phyloP scores from a whole-genome alignment of 371 early-diverging fungal species.

The Capillidium rhysosporum region DNA sequence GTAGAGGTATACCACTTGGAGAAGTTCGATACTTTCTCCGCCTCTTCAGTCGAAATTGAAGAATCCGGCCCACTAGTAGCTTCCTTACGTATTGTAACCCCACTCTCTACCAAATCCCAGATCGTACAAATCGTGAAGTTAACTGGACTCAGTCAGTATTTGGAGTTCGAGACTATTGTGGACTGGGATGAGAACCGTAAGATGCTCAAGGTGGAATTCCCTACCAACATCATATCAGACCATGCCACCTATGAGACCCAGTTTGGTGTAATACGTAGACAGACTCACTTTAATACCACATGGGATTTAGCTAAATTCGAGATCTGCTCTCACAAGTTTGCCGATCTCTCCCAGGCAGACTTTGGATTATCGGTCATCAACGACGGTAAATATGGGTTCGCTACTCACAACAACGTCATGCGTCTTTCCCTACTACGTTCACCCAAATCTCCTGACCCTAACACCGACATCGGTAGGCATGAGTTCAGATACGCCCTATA shows the following conservation, averaged over 20 bases:
- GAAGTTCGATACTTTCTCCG: conserved; percentile 25
- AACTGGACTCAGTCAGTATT: conserved; percentile 30
- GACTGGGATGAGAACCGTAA: conserved; percentile 85
- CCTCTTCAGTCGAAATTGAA: conserved; percentile 14
- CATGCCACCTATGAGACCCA: conserved; percentile 85
- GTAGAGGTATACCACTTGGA: conserved; percentile 81
- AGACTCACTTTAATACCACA: conserved; percentile 84
- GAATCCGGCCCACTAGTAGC: conserved; percentile 72
- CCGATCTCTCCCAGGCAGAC: conserved; percentile 78
- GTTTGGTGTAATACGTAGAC: conserved; percentile 76
- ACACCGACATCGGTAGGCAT: conserved; percentile 50
- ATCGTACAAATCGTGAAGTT: conserved; percentile 59
- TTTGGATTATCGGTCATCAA: conserved; percentile 88
- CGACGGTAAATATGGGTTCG: conserved; percentile 81
- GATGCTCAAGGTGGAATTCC: conserved; percentile 84
- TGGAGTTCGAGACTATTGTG: conserved; percentile 72
- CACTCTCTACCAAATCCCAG: conserved; percentile 36
- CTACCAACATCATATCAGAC: conserved; percentile 63
- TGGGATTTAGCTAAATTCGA: conserved; percentile 89
- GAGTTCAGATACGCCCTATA: conserved; percentile 75
- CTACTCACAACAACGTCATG: conserved; percentile 63
- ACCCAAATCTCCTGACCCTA: conserved; percentile 58
- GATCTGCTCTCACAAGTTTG: conserved; percentile 91
- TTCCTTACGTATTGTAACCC: conserved; percentile 35
- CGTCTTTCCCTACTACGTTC: conserved; percentile 63